These are phyloP conservation scores for Seminavis robusta DNA, from an alignment of 108 stramenopile genomes.

Conservation along the genomic window DNA sequence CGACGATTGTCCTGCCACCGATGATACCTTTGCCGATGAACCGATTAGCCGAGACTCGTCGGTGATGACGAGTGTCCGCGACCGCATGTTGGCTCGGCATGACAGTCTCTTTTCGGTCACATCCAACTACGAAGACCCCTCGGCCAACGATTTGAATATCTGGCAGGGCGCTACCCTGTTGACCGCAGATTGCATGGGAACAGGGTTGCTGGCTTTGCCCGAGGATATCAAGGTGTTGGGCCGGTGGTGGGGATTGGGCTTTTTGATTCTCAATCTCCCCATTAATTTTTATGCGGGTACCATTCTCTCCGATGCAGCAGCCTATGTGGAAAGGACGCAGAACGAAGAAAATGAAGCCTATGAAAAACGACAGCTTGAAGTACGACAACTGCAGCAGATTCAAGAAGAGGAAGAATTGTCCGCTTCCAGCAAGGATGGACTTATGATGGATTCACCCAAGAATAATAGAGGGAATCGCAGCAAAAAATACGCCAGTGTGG, in stretches of 20 bases:
- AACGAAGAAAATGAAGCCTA: slow-evolving; percentile 1
- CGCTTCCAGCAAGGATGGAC: background rate
- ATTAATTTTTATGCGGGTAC: slow-evolving; percentile 64
- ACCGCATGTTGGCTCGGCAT: slow-evolving; percentile 10
- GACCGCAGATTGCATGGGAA: slow-evolving; percentile 75
- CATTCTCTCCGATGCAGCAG: slow-evolving; percentile 42
- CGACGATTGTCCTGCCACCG: too few relatives aligned
- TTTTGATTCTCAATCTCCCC: slow-evolving; percentile 52
- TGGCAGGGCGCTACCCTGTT: slow-evolving; percentile 48
- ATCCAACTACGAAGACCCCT: background rate
- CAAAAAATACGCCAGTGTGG: too few relatives aligned
- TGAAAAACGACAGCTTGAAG: background rate
- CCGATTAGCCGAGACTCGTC: too few relatives aligned
- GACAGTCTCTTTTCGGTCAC: slow-evolving; percentile 1
- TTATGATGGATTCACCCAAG: background rate
- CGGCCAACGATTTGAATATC: slow-evolving; percentile 11
- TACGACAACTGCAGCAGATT: background rate
- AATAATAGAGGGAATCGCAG: too few relatives aligned
- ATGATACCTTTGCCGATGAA: too few relatives aligned
- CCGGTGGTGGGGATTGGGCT: slow-evolving; percentile 33
- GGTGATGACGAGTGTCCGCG: too few relatives aligned
- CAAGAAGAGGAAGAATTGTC: background rate
- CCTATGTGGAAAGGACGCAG: slow-evolving; percentile 37
- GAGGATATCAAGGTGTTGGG: slow-evolving; percentile 43
- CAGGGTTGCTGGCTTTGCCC: slow-evolving; percentile 69